Evolutionary conservation across 2,329 filamentous ascomycete genomes (phyloP).

Genomic region (Dendryphion nanum): DNA sequence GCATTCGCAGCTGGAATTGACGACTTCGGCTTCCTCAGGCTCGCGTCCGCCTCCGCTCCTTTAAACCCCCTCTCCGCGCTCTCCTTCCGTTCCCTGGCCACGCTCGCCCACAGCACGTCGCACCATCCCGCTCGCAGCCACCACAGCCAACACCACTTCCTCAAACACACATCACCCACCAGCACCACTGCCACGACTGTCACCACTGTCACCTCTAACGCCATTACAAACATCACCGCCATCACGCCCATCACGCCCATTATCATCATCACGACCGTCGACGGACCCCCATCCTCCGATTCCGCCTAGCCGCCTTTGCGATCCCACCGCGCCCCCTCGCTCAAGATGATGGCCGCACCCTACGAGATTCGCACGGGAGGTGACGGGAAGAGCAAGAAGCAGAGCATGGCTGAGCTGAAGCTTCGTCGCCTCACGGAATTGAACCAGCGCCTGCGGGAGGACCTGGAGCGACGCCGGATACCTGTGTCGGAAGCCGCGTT

Average conservation of each 20-base stretch:
- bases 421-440: conserved; percentile 93
- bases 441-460: conserved; percentile 92
- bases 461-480: conserved; percentile 91
- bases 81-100: conserved; percentile 22
- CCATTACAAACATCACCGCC: conserved; percentile 5
- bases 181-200: neutral
- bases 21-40: conserved; percentile 18
- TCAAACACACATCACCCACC: conserved; percentile 15
- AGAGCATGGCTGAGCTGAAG: conserved; percentile 99
- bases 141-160: no score
- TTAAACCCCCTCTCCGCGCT: conserved; percentile 14
- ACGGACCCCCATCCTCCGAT: conserved; percentile 1
- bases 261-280: conserved; percentile 1
- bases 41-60: conserved; percentile 28
- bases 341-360: conserved; percentile 55
- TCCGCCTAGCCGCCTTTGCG: no score
- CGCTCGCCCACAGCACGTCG: conserved; percentile 23
- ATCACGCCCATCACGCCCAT: conserved; percentile 11
- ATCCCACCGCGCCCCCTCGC: no score
- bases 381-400: conserved; percentile 85
- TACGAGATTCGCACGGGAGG: conserved; percentile 67
- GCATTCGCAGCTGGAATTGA: conserved; percentile 23
- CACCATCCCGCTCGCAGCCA: conserved; percentile 26
- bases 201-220: conserved; percentile 12
- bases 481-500: conserved; percentile 87